Conservation (phyloP, 2,329 filamentous ascomycete species). For the Blumeria graminis region DNA sequence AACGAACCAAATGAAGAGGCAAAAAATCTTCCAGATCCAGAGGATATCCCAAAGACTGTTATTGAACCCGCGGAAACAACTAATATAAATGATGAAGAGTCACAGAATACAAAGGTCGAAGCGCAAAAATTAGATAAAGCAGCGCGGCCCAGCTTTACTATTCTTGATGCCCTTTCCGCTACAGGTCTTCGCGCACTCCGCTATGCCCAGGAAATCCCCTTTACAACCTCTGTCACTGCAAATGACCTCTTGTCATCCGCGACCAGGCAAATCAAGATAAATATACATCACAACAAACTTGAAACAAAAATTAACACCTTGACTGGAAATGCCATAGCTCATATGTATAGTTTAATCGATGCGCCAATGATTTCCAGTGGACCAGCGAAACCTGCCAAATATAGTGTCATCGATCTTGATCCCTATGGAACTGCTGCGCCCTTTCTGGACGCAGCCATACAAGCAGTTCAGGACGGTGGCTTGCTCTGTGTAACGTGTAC, state of each 20-base stretch:
- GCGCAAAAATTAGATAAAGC: background rate
- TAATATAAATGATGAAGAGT: too few species aligned
- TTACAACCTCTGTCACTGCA: conserved; percentile 56
- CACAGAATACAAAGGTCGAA: background rate
- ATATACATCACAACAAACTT: conserved; percentile 63
- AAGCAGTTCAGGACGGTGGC: conserved; percentile 60
- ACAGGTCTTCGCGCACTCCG: conserved; percentile 77
- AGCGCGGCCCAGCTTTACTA: conserved; percentile 31
- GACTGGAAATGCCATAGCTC: conserved; percentile 61
- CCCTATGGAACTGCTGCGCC: conserved; percentile 85
- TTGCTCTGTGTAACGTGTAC: conserved; percentile 91
- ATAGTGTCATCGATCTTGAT: conserved; percentile 89
- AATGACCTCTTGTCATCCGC: conserved; percentile 71
- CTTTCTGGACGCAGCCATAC: conserved; percentile 77
- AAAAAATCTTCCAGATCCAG: background rate
- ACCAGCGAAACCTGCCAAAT: conserved; percentile 24
- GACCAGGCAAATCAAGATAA: conserved; percentile 57
- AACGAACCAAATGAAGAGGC: background rate
- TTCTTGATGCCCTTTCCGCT: conserved; percentile 83
- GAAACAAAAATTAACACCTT: conserved; percentile 45
- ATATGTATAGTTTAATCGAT: conserved; percentile 63
- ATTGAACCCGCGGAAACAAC: background rate
- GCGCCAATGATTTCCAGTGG: conserved; percentile 15
- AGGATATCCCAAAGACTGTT: background rate
- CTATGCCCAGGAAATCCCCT: conserved; percentile 78